Evolutionary conservation across 257 asterid genomes (phyloP).

Genomic region (Verbascum thapsus): DNA sequence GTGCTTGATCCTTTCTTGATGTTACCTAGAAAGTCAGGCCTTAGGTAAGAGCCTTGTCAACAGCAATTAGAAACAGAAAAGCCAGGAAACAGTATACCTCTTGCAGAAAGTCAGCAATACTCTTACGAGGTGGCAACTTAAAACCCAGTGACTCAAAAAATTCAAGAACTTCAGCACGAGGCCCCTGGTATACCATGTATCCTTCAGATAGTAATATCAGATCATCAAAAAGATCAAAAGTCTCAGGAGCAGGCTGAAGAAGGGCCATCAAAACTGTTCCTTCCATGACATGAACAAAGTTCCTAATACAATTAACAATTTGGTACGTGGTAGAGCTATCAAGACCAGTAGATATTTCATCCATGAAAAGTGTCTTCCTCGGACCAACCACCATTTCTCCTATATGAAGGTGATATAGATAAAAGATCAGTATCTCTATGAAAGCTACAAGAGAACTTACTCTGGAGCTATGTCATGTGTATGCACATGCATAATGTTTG

Average conservation of each 20-base stretch:
- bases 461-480: background rate
- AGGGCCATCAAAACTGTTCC: conserved; percentile 88
- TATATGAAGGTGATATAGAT: conserved; percentile 29
- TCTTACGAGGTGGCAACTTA: conserved; percentile 85
- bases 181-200: conserved; percentile 78
- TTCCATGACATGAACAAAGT: conserved; percentile 85
- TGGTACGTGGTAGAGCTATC: conserved; percentile 96
- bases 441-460: conserved; percentile 1
- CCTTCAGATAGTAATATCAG: conserved; percentile 81
- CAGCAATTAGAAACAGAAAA: conserved; percentile 8
- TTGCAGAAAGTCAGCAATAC: conserved; percentile 86
- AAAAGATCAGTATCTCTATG: background rate
- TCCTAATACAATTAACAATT: conserved; percentile 75
- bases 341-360: conserved; percentile 93
- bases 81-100: conserved; percentile 49
- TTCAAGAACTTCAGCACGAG: conserved; percentile 60
- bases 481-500: background rate
- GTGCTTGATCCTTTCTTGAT: conserved; percentile 82
- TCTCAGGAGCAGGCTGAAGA: conserved; percentile 96
- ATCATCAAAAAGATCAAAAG: conserved; percentile 87
- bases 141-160: conserved; percentile 88
- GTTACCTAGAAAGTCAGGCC: conserved; percentile 52
- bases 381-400: conserved; percentile 97
- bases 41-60: conserved; percentile 9
- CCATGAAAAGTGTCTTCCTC: conserved; percentile 87